Evolutionary conservation across 768 basidiomycete genomes (phyloP).

Genomic region (Amanita inopinata): DNA sequence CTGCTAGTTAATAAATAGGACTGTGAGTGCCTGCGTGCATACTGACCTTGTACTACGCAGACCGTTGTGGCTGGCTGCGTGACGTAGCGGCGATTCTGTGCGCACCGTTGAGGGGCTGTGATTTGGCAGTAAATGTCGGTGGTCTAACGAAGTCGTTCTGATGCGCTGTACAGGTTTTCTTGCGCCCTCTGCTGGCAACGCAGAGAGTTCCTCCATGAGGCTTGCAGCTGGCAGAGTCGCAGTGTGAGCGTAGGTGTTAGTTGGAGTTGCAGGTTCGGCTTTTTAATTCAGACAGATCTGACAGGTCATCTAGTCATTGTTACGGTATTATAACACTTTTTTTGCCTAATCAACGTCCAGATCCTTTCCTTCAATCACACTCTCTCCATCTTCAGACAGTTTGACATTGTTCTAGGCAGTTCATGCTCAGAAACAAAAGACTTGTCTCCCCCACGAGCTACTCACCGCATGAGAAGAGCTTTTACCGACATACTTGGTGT

Average conservation of each 20-base stretch:
- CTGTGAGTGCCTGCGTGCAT: background rate
- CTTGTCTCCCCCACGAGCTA: slow-evolving; percentile 6
- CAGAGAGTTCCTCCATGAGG: slow-evolving; percentile 31
- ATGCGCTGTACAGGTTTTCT: slow-evolving; percentile 20
- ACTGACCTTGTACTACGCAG: background rate
- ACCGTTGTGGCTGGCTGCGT: background rate
- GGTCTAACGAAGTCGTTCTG: slow-evolving; percentile 23
- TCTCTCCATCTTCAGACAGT: slow-evolving; percentile 72
- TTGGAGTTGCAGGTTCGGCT: background rate
- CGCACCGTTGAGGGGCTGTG: slow-evolving; percentile 19
- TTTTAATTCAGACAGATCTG: no score
- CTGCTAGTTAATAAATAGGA: background rate
- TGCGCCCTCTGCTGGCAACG: slow-evolving; percentile 25
- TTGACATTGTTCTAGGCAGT: slow-evolving; percentile 56
- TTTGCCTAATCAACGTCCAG: slow-evolving; percentile 22
- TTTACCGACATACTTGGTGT: slow-evolving; percentile 80
- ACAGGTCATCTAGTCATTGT: background rate
- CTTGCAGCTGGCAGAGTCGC: no score
- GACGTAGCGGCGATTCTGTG: slow-evolving; percentile 7
- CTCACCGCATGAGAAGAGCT: slow-evolving; percentile 39
- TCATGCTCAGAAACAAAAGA: slow-evolving; percentile 3
- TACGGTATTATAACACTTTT: no score
- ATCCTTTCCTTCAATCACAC: slow-evolving; percentile 55
- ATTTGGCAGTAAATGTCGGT: slow-evolving; percentile 19
- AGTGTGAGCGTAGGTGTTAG: no score